Percentiles rank a stretch among this genome's conserved stretches.
phyloP scores from a whole-genome alignment of 768 basidiomycete species.

The Pleurotus salmoneostramineus region DNA sequence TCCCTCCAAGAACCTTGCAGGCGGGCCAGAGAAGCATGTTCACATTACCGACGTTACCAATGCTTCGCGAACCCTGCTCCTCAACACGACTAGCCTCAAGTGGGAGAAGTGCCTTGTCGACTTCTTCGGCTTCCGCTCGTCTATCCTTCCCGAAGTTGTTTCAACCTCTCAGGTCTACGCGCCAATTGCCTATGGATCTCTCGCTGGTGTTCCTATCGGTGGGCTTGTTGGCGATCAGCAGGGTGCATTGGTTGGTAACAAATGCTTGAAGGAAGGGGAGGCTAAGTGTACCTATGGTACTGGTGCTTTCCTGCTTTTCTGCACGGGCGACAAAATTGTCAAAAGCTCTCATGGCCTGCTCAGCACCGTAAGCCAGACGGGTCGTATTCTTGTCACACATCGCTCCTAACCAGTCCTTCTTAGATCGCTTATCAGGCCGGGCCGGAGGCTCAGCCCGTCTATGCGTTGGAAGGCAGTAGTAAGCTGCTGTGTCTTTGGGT shows the following conservation, averaged over 20 bases:
- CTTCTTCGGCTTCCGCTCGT: constrained; percentile 80
- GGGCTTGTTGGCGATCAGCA: constrained; percentile 99
- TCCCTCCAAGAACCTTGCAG: constrained; percentile 69
- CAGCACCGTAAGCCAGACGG: constrained; percentile 62
- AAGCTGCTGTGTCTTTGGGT: constrained; percentile 24
- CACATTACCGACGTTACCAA: constrained; percentile 95
- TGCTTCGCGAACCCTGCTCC: constrained; percentile 91
- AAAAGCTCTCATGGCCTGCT: constrained; percentile 83
- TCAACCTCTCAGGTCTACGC: constrained; percentile 95
- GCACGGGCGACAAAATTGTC: constrained; percentile 86
- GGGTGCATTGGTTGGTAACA: constrained; percentile 94
- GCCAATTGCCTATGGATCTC: constrained; percentile 56
- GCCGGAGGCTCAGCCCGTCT: constrained; percentile 71
- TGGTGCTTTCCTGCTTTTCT: constrained; percentile 94
- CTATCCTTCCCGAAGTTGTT: constrained; percentile 81
- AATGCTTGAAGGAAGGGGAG: constrained; percentile 86
- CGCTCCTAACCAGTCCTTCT: background rate
- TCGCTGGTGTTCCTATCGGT: constrained; percentile 79
- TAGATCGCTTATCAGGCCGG: constrained; percentile 92
- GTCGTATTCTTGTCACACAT: background rate
- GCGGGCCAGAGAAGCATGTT: constrained; percentile 61
- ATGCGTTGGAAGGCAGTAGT: constrained; percentile 95
- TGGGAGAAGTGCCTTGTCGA: constrained; percentile 83
- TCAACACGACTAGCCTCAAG: constrained; percentile 74
- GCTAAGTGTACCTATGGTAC: constrained; percentile 99